These are phyloP conservation scores for Myriosclerotinia scirpicola DNA, from an alignment of 2,329 filamentous ascomycete genomes.

Conservation along the genomic window DNA sequence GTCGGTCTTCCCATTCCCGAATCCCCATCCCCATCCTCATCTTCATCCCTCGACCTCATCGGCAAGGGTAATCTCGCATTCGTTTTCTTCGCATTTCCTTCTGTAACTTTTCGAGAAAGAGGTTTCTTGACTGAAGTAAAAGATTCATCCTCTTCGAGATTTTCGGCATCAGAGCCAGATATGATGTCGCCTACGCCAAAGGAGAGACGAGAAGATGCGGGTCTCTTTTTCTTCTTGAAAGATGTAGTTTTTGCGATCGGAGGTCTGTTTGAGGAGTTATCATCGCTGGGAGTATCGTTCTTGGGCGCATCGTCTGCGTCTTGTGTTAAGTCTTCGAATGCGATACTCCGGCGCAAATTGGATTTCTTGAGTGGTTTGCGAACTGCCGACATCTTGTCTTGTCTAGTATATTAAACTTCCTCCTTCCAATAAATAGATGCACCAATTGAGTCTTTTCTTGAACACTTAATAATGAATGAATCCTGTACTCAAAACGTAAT, in stretches of 20 bases:
- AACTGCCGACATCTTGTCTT: slow-evolving; percentile 33
- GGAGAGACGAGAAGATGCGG: slow-evolving; percentile 64
- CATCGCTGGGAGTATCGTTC: slow-evolving; percentile 14
- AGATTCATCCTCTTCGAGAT: slow-evolving; percentile 51
- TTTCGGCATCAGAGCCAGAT: slow-evolving; percentile 54
- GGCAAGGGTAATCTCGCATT: slow-evolving; percentile 36
- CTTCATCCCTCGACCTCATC: slow-evolving; percentile 42
- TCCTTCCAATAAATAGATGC: too few relatives aligned
- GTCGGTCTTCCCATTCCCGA: slow-evolving; percentile 53
- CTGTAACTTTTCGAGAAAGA: slow-evolving; percentile 62
- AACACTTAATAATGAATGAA: neutral
- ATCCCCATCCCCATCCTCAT: slow-evolving; percentile 48
- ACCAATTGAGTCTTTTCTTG: neutral
- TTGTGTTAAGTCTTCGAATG: slow-evolving; percentile 41
- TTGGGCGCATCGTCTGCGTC: slow-evolving; percentile 35
- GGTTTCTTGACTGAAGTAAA: slow-evolving; percentile 63
- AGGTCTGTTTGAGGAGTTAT: slow-evolving; percentile 43
- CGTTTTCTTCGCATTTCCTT: slow-evolving; percentile 65
- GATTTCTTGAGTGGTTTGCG: slow-evolving; percentile 59
- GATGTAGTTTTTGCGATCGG: slow-evolving; percentile 50
- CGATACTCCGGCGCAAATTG: slow-evolving; percentile 56
- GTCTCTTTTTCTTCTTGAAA: slow-evolving; percentile 68
- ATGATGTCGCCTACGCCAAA: slow-evolving; percentile 65
- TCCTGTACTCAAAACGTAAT: neutral
- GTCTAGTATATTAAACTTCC: neutral